Percentiles rank a stretch among this genome's conserved stretches.
phyloP scores from a whole-genome alignment of 129 eudicot species.

The Tagetes erecta region DNA sequence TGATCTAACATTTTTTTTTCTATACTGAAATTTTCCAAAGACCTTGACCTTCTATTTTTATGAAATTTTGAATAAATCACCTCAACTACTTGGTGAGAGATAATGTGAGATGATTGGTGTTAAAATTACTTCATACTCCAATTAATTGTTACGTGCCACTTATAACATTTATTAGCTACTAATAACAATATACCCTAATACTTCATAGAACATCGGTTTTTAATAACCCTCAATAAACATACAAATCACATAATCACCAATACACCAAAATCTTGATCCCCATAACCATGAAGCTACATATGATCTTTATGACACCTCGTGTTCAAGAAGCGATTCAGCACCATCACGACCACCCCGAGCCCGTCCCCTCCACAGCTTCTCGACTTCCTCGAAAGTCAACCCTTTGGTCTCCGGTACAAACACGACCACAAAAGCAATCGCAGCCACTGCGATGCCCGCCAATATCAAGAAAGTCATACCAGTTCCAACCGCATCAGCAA shows the following conservation, averaged over 20 bases:
- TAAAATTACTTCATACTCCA: no score
- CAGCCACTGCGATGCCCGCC: conserved; percentile 59
- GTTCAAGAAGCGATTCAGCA: conserved; percentile 41
- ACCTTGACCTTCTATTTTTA: no score
- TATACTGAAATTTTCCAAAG: no score
- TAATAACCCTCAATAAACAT: not conserved
- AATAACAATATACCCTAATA: not conserved
- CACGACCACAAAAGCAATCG: conserved; percentile 53
- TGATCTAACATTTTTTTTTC: no score
- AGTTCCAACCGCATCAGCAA: conserved; percentile 68
- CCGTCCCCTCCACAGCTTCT: conserved; percentile 66
- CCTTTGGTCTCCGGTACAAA: conserved; percentile 93
- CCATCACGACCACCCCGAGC: conserved; percentile 40
- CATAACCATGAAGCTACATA: not conserved
- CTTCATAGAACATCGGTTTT: not conserved
- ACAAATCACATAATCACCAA: not conserved
- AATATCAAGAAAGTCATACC: conserved; percentile 70
- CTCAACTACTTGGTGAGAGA: no score
- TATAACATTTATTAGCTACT: not conserved
- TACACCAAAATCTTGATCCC: not conserved
- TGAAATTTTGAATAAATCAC: no score
- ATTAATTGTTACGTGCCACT: no score
- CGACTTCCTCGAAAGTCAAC: conserved; percentile 85
- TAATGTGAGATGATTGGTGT: no score
- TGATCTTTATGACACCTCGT: not conserved